Evolutionary conservation across 306 rosid species (phyloP).

Genomic region (Dalbergia cultrata): DNA sequence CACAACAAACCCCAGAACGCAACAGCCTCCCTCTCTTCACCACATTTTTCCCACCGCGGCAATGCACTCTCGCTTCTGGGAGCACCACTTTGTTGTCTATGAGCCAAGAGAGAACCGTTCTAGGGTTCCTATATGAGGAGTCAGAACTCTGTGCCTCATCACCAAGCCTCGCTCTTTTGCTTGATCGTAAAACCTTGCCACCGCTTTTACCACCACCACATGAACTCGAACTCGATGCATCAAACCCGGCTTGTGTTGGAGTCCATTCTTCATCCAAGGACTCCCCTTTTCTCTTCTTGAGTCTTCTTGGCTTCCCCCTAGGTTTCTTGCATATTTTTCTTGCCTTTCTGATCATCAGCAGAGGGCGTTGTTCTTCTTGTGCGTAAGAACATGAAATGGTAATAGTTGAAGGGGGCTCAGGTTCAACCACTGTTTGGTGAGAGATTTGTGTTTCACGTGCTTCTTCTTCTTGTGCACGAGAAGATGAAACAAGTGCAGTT

Average conservation of each 20-base stretch:
- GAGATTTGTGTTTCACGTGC: too few relatives aligned
- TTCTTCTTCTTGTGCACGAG: neutral
- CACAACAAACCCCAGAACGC: slow-evolving; percentile 61
- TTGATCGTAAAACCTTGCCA: neutral
- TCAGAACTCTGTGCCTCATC: neutral
- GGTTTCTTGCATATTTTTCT: neutral
- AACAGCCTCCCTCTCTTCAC: slow-evolving; percentile 55
- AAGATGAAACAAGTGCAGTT: neutral
- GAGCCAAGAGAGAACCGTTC: slow-evolving; percentile 49
- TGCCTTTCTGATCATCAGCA: too few relatives aligned
- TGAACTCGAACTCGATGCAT: neutral
- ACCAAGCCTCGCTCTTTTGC: neutral
- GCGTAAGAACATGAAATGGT: neutral
- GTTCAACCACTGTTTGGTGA: neutral
- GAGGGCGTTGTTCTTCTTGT: neutral
- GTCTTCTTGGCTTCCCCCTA: neutral
- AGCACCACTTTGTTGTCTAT: slow-evolving; percentile 46
- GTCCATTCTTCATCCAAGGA: neutral
- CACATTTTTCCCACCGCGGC: slow-evolving; percentile 16
- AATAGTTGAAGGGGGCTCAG: neutral
- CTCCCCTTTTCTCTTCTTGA: neutral
- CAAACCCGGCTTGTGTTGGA: neutral
- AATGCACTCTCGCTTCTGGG: slow-evolving; percentile 44
- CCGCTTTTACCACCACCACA: neutral
- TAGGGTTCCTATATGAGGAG: slow-evolving; percentile 1